Base-by-base conservation (phyloP, 345 rosid species). In the Balakata baccata region DNA sequence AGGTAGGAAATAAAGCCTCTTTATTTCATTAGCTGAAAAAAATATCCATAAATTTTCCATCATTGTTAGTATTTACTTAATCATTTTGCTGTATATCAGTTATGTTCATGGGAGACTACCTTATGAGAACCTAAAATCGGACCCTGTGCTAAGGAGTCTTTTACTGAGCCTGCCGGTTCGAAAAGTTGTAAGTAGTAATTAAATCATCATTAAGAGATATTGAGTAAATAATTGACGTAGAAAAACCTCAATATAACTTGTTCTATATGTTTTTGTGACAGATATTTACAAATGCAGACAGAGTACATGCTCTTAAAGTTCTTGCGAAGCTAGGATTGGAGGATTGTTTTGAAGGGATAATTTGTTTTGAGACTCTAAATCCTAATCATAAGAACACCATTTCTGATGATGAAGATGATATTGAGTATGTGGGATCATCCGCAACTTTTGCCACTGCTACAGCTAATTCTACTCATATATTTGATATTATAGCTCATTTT, bases 241-340 rank as follows among this genome's bases (percentile, higher is more conserved):
- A 29, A 29, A 29, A 29, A 29, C 34, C 34, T 29, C 34, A 29
- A 29, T 29, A 29, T 29, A 29, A 29, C 34, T 29, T 29, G 34
- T 43, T 43, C 46, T 43, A 43, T 43, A 43, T 43, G 46, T 43
- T 43, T 43, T 43, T 43, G 9, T 43, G 62, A 62, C 38, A 94
- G 98, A 89, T 94, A 66, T 94, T 94, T 81, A 94, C 99, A 23
- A 94, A 94, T 82, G 97, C 98, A 46, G 97, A 94, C 75, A 81
- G 79, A 78, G 75, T 85, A 37, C 98, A 94, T 67, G 91, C 95
- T 3, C 88, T 76, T 14, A 88, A 87, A 68, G 95, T 80, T 62
- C 87, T 92, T 23, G 85, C 76, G 76, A 88, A 77, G 82, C 88
- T 94, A 10, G 98, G 98, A 54, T 75, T 94, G 58, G 90, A 92